phyloP scores from a whole-genome alignment of 73 alveolate genomes.

The Urostyla sp. region DNA sequence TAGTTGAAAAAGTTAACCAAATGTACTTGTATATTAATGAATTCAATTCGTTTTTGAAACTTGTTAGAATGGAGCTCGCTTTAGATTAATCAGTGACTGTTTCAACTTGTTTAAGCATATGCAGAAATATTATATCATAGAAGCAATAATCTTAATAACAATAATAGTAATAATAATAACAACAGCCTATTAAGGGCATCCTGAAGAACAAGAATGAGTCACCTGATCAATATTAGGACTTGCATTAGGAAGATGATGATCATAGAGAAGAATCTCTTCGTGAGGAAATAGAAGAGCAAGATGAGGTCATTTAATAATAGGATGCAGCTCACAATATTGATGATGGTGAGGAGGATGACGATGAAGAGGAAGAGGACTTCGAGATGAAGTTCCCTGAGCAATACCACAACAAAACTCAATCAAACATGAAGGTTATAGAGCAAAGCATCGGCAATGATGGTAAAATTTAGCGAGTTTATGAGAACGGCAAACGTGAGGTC shows the following conservation, averaged over 20 bases:
- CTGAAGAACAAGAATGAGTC: slow-evolving; percentile 25
- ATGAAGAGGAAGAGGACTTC: slow-evolving; percentile 29
- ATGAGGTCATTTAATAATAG: too few relatives aligned
- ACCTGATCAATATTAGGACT: neutral
- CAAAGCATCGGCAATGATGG: slow-evolving; percentile 46
- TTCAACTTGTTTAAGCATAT: slow-evolving; percentile 5
- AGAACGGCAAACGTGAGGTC: slow-evolving; percentile 70
- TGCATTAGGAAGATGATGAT: neutral
- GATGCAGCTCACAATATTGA: neutral
- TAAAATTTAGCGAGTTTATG: slow-evolving; percentile 46
- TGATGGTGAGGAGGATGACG: neutral
- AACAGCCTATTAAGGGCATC: slow-evolving; percentile 10
- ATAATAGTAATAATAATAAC: neutral
- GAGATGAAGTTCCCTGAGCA: slow-evolving; percentile 55
- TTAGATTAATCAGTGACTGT: slow-evolving; percentile 36
- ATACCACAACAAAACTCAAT: slow-evolving; percentile 26
- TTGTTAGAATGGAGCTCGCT: slow-evolving; percentile 24
- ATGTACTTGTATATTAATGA: slow-evolving; percentile 45
- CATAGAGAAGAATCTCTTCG: neutral
- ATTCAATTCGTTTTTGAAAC: slow-evolving; percentile 33
- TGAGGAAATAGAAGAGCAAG: neutral
- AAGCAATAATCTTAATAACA: slow-evolving; percentile 9
- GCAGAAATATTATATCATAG: neutral
- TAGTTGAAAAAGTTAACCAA: slow-evolving; percentile 53
- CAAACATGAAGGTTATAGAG: slow-evolving; percentile 18